Base-by-base conservation (phyloP, 345 rosid genomes). In the Lepidium didymum region DNA sequence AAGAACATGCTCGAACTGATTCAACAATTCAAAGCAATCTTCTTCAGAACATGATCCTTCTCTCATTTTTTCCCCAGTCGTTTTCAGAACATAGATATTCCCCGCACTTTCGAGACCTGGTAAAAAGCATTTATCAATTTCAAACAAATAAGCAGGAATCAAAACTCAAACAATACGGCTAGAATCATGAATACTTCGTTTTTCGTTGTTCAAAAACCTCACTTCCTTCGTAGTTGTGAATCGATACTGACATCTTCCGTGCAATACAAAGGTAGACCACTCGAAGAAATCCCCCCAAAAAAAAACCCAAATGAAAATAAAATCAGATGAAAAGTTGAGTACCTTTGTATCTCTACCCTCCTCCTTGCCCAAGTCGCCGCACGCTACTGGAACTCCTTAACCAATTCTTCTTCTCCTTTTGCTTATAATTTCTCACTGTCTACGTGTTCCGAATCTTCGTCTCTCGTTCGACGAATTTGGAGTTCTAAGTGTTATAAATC, bases 1-100 rank as follows among this genome's bases (percentile, higher is more conserved):
- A 62, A 90, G 75, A 71, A 90, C 79, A 36, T 36, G 64, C 70
- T 87, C 82, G 38, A 93, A 77, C 51, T 87, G 82, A 31, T 55
- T 72, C 80, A 88, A 75, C 47, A 85, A 78, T 51, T 58, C 72
- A 59, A 58, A 47, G 27, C 69, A 75, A 44, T 53, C 69, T 15
- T 54, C 72, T 42, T 68, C 76, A 40, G 64, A 47, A 52, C 14
- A 16, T 3, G 78, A 64, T 12, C 53, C 76, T 57, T 78, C 62
- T 2, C 67, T 52, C 92, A 82, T 84, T 60, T 35, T 72, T 42
- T 27, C 14, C 13, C 12, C 19, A 9, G 4, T 9, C 14, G n/a
- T 46, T 19, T 10, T 23, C 15, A 1, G 13, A 49, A 23, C 23
- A 29, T 23, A 49, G 3, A 23, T 49, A 33, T 19, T 46, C 52